phyloP scores from a whole-genome alignment of 371 early-diverging fungal genomes.

The Syncephalastrum sp. region DNA sequence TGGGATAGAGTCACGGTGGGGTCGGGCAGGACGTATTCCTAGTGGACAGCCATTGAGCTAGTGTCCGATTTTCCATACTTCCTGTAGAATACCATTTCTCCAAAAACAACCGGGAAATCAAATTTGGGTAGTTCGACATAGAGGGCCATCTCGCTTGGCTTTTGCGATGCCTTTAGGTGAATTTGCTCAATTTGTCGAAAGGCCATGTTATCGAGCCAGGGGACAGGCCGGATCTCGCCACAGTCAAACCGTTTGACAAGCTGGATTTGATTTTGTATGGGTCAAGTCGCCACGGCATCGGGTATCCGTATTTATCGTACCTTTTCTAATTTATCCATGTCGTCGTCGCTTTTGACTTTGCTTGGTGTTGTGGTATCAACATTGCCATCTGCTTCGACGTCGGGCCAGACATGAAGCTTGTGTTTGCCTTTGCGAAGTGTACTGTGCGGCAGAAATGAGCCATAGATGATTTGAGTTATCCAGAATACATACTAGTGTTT shows the following conservation, averaged over 20 bases:
- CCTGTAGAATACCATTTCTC: slow-evolving; percentile 63
- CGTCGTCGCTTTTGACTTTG: slow-evolving; percentile 53
- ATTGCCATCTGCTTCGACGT: slow-evolving; percentile 63
- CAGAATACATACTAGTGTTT: slow-evolving; percentile 59
- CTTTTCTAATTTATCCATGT: slow-evolving; percentile 88
- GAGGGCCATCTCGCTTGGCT: slow-evolving; percentile 63
- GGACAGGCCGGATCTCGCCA: slow-evolving; percentile 79
- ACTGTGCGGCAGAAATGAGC: slow-evolving; percentile 23
- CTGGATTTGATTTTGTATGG: slow-evolving; percentile 24
- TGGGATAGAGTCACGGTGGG: slow-evolving; percentile 15
- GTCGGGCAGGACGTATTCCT: slow-evolving; percentile 36
- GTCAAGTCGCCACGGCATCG: background rate
- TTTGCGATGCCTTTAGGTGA: slow-evolving; percentile 58
- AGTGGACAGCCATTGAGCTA: background rate
- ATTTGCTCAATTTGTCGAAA: slow-evolving; percentile 82
- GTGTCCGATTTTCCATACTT: background rate
- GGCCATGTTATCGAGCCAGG: slow-evolving; percentile 91
- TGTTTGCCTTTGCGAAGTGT: slow-evolving; percentile 83
- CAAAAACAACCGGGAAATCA: slow-evolving; percentile 90
- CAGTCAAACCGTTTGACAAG: slow-evolving; percentile 81
- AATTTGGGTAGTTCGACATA: slow-evolving; percentile 91
- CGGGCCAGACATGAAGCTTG: slow-evolving; percentile 71
- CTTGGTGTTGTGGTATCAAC: slow-evolving; percentile 61
- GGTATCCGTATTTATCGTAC: slow-evolving; percentile 25
- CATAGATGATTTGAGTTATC: background rate